phyloP scores from a whole-genome alignment of 768 basidiomycete genomes.

The Tylopilus balloui region DNA sequence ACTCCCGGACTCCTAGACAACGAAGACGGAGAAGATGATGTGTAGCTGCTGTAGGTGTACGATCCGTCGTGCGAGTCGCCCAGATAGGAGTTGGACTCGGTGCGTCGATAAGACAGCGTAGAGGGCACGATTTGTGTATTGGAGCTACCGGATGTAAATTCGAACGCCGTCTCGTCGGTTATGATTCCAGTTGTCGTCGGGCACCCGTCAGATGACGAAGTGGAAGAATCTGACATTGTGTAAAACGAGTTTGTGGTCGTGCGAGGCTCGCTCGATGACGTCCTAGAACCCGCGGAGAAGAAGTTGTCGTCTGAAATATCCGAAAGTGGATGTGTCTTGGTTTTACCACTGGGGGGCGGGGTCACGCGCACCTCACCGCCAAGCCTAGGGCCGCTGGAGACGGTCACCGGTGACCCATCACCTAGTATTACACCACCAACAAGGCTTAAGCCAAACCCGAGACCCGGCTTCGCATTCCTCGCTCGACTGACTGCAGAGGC shows the following conservation, averaged over 20 bases:
- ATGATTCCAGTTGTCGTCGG: conserved; percentile 30
- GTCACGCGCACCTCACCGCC: conserved; percentile 40
- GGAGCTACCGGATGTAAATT: conserved; percentile 34
- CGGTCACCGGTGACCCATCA: conserved; percentile 63
- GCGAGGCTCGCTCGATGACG: conserved; percentile 31
- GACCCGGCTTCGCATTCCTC: conserved; percentile 38
- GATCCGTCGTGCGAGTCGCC: conserved; percentile 50
- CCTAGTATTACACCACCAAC: conserved; percentile 39
- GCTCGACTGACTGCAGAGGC: conserved; percentile 41
- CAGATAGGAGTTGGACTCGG: conserved; percentile 52
- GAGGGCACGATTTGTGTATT: conserved; percentile 47
- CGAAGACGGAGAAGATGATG: conserved; percentile 46
- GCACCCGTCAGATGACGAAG: conserved; percentile 25
- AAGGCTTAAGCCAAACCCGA: conserved; percentile 43
- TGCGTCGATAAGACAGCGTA: conserved; percentile 47
- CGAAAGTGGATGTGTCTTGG: conserved; percentile 27
- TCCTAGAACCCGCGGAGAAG: conserved; percentile 39
- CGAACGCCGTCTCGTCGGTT: conserved; percentile 39
- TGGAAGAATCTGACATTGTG: conserved; percentile 32
- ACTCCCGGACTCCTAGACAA: conserved; percentile 58
- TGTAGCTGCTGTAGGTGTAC: conserved; percentile 30
- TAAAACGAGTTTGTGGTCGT: conserved; percentile 31
- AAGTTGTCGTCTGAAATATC: conserved; percentile 44
- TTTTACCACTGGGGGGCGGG: conserved; percentile 41
- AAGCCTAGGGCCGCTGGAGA: conserved; percentile 59